A percentile compares a stretch with the other conserved stretches of the same genome.
Evolutionary conservation across 306 rosid genomes (phyloP).

Genomic region (Cicer pinnatifidum): DNA sequence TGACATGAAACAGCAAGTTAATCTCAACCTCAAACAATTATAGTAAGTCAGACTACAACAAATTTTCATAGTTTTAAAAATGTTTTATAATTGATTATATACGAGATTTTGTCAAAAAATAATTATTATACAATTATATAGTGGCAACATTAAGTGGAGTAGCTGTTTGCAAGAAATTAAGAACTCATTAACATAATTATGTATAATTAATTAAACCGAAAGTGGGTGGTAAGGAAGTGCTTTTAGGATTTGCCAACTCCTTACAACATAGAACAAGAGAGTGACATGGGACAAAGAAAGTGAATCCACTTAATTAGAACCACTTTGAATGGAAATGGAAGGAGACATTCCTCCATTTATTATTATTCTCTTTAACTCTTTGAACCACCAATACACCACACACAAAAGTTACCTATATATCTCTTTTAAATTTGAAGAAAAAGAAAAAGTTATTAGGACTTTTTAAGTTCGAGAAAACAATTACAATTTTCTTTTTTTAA

Average conservation of each 20-base stretch:
- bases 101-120: no score
- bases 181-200: conserved; percentile 59
- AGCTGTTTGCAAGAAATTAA: conserved; percentile 48
- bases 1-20: conserved; percentile 31
- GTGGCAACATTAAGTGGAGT: conserved; percentile 58
- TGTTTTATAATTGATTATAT: neutral
- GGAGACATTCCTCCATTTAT: conserved; percentile 48
- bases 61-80: neutral
- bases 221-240: conserved; percentile 60
- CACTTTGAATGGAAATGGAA: conserved; percentile 49
- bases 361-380: conserved; percentile 42
- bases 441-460: neutral
- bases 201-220: conserved; percentile 49
- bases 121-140: neutral
- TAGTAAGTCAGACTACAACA: conserved; percentile 25
- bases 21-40: conserved; percentile 29
- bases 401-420: conserved; percentile 1
- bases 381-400: conserved; percentile 30
- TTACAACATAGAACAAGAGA: conserved; percentile 38
- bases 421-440: neutral
- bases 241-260: conserved; percentile 52
- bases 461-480: neutral
- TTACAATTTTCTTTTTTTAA: neutral
- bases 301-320: conserved; percentile 65
- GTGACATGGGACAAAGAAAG: conserved; percentile 54